Evolutionary conservation across 1,284 basidiomycete species (phyloP), one percentile per base, ranked within the genome.

Genomic region (Macrocystidia cucumis): DNA sequence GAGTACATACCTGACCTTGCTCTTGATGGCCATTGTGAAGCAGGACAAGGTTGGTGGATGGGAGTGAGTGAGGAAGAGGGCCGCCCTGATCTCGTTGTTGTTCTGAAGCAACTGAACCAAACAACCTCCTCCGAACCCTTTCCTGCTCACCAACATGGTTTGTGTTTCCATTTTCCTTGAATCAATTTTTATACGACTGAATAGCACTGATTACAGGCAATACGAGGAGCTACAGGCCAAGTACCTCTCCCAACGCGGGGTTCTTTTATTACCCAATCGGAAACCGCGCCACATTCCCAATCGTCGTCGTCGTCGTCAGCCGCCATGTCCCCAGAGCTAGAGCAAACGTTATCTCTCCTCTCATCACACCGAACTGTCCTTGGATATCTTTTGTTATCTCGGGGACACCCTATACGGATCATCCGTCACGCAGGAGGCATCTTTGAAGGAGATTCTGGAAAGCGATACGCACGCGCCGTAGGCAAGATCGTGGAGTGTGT

Each of bases 401-500:
- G 79, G 11, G 69, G 72, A 2, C 69, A 73, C 35, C 78, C 74
- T 5, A 67, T 75, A 9, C 65, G 67, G 44, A 90, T 95, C 43
- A 82, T 95, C 45, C 71, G 88, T 29, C 79, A 85, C 48, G 82
- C 83, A 0, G 91, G 91, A 0, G 74, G 84, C 20, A 74, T 91
- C 1, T 93, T 96, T 48, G 90, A 93, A 42, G 88, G 88, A 8
- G 87, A 91, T 42, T 76, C 83, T 24, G 91, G 90, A 8, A 68
- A 63, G 52, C 80, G 74, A 47, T 93, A 93, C 49, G 90, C 89
- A 1, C 65, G 67, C 29, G 79, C 77, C 4, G 73, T 93, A n/a
- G 78, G 75, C 37, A 65, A 72, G 40, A 87, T 93, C 30, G 86
- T 93, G 1, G 78, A 82, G 45, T 77, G 69, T 38, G 85, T 89